Evolutionary conservation across 2,329 filamentous ascomycete species (phyloP), one percentile per base, ranked within the genome.

Genomic region (Tolypocladium ophioglossoides): DNA sequence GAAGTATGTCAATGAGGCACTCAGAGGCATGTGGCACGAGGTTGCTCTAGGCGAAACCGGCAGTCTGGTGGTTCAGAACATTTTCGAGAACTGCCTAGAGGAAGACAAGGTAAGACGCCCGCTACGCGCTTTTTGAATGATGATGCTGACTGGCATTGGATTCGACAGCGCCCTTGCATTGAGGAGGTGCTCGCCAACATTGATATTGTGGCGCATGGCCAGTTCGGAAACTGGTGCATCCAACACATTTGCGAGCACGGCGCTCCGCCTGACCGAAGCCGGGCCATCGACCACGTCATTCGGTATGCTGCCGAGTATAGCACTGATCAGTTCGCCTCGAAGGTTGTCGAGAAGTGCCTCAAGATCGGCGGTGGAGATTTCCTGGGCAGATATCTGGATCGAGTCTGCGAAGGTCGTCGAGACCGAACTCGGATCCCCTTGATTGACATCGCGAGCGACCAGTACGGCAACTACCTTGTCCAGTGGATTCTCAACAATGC

Each of bases 221-320:
- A 99, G 68, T 99, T 99, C 67, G 94, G 94, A 54, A 99, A 99
- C 70, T 99, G 94, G 94, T 99, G 94, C 74, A 97, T 99, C 64
- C 94, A 99, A 73, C 94, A 99, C 72, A 91, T 99, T 63, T 99
- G 94, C 72, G 94, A 99, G 71, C 94, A 99, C 67, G 92, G 95
- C 51, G 87, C 87, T 55, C 87, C 91, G 35, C 85, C 86, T 41
- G 95, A 99, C 71, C 91, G 92, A 63, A 92, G 87, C 71, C 87
- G 91, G 61, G 94, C 95, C 47, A 86, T 96, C 64, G 92, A 99
- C 62, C 92, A 97, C 70, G 92, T 99, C 65, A 87, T 99, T 61
- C 86, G 86, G 59, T 95, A 90, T 71, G 89, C 91, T 35, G 88
- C 90, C 18, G 91, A 96, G 72, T 99, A 97, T 73, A 97, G 92